phyloP scores from a whole-genome alignment of 2,329 filamentous ascomycete species.

The Monascus ruber region DNA sequence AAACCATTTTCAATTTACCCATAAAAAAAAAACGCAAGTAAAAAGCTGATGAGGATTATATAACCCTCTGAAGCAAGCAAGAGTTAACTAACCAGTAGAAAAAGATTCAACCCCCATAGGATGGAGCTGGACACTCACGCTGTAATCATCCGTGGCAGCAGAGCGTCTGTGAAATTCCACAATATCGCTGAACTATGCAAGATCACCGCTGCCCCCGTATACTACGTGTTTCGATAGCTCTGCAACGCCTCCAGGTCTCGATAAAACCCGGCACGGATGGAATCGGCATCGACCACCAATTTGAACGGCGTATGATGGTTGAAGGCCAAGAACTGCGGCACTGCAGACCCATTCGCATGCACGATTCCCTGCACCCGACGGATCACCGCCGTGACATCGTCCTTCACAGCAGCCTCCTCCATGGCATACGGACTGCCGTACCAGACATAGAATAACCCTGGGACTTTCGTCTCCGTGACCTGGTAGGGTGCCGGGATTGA shows the following conservation, averaged over 20 bases:
- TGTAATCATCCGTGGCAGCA: conserved; percentile 3
- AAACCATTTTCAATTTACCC: too few relatives aligned
- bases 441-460: conserved; percentile 8
- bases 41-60: too few relatives aligned
- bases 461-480: conserved; percentile 10
- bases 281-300: conserved; percentile 19
- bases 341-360: conserved; percentile 6
- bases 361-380: background rate
- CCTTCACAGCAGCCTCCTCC: conserved; percentile 14
- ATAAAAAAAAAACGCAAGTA: too few relatives aligned
- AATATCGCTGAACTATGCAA: conserved; percentile 10
- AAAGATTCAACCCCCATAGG: too few relatives aligned
- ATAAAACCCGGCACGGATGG: conserved; percentile 33
- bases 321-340: conserved; percentile 21
- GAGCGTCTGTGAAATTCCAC: conserved; percentile 11
- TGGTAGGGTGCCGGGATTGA: conserved; percentile 18
- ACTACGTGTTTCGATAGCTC: conserved; percentile 35
- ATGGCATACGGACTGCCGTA: conserved; percentile 9
- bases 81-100: too few relatives aligned
- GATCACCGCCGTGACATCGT: conserved; percentile 16
- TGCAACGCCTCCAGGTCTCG: conserved; percentile 32
- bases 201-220: conserved; percentile 31
- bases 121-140: background rate
- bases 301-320: conserved; percentile 28
- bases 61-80: too few relatives aligned